Base-by-base conservation (phyloP, 768 basidiomycete species). In the Phylloporus arenicola region DNA sequence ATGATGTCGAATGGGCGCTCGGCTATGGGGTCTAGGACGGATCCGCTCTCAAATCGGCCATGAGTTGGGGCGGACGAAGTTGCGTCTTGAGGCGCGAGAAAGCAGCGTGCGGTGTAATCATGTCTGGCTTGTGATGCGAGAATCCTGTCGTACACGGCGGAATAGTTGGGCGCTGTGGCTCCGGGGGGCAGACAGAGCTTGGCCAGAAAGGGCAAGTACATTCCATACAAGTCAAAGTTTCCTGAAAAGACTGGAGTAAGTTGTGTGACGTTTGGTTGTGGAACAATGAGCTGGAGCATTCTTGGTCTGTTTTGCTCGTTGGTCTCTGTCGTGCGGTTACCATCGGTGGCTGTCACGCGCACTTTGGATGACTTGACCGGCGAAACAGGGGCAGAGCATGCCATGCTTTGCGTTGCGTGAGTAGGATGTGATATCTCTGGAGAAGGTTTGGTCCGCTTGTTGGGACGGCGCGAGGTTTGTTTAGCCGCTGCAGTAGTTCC, bases 141-240 rank as follows among this genome's bases (percentile, higher is more conserved):
- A 31, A 72, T 67, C 6, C 55, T 65, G 38, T 73, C 56, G 43
- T 73, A 67, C 16, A 73, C 56, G 0, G 60, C 62, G 16, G 61
- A 61, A 19, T 68, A 67, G 35, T 64, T 44, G 4, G 67, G 65
- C 6, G 55, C 42, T 17, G 55, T 55, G n/a, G 55, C 61, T 13
- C 62, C 64, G 4, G 48, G 27, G 1, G 71, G 69, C 13, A 64
- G 47, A 55, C 66, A 73, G 35, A 64, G 60, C 20, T 63, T 65
- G 53, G 56, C 45, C 25, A 73, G 66, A 54, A 67, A 69, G 2
- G 70, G 67, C 20, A 74, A 56, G 35, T 65, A 62, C 71, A 72
- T 73, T 16, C 60, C 62, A 48, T 74, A 73, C 30, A 73, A 39
- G 58, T 73, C 73, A 38, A 74, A 72, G 37, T 65, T 72, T 6